Evolutionary conservation across 2,329 filamentous ascomycete species (phyloP).

Genomic region (Cylindrodendrum hubeiense): DNA sequence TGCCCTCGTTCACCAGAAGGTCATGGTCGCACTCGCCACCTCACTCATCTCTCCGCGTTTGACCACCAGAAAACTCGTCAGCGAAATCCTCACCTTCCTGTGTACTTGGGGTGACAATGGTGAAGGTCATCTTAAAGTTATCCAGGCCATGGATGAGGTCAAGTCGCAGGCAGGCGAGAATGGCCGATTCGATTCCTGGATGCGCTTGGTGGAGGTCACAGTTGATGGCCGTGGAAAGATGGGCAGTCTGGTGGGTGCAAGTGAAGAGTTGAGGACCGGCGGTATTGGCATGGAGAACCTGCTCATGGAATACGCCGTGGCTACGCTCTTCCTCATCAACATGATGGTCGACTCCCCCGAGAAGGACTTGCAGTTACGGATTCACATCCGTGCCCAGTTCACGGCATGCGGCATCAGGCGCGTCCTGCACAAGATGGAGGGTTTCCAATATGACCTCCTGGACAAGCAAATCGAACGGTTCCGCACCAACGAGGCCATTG

Average conservation of each 20-base stretch:
- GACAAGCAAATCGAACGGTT: conserved; percentile 98
- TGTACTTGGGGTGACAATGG: conserved; percentile 91
- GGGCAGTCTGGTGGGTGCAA: conserved; percentile 96
- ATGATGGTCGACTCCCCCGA: conserved; percentile 95
- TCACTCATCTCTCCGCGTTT: conserved; percentile 90
- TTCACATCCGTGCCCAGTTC: conserved; percentile 96
- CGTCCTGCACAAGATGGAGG: conserved; percentile 96
- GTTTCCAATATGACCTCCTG: conserved; percentile 97
- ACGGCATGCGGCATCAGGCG: conserved; percentile 96
- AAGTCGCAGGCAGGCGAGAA: conserved; percentile 91
- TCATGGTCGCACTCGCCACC: conserved; percentile 87
- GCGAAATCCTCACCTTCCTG: conserved; percentile 94
- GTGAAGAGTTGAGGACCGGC: conserved; percentile 94
- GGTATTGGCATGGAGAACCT: conserved; percentile 99
- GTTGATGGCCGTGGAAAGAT: conserved; percentile 98
- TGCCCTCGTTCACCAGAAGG: conserved; percentile 88
- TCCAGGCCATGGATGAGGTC: conserved; percentile 92
- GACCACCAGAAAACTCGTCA: conserved; percentile 93
- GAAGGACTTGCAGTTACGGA: conserved; percentile 87
- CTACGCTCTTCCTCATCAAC: conserved; percentile 94
- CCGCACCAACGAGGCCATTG: conserved; percentile 93
- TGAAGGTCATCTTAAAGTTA: conserved; percentile 90
- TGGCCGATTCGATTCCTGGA: conserved; percentile 97
- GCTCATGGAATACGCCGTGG: conserved; percentile 98
- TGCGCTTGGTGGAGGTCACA: conserved; percentile 97